A percentile compares a stretch with the other conserved stretches of the same genome.
phyloP scores from a whole-genome alignment of 345 rosid species.

The Citrus medica region DNA sequence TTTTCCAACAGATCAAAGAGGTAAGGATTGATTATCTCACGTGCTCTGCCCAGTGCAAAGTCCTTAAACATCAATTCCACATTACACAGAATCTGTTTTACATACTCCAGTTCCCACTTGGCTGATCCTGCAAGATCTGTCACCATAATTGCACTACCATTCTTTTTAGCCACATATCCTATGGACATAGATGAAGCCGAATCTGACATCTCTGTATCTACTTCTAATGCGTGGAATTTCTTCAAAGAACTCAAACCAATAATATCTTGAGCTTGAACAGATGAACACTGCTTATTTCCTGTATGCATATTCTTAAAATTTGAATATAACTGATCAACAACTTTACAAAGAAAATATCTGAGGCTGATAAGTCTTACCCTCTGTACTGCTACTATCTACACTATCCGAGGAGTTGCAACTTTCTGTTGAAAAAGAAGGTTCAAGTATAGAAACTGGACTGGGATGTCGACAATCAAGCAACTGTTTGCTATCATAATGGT shows the following conservation, averaged over 20 bases:
- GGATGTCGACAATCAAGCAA: constrained; percentile 43
- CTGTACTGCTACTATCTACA: constrained; percentile 38
- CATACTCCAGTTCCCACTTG: constrained; percentile 65
- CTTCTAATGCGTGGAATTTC: constrained; percentile 37
- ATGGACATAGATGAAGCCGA: constrained; percentile 62
- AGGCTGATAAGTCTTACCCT: constrained; percentile 34
- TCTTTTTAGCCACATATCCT: constrained; percentile 28
- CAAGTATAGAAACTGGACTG: constrained; percentile 75
- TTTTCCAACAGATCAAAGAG: constrained; percentile 70
- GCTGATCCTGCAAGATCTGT: constrained; percentile 22
- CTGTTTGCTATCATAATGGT: constrained; percentile 29
- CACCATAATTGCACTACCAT: constrained; percentile 1
- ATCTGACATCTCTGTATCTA: constrained; percentile 55
- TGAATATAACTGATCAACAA: background rate
- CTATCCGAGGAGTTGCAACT: constrained; percentile 67
- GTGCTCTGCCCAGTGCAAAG: constrained; percentile 45
- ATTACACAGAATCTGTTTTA: constrained; percentile 53
- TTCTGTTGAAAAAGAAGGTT: constrained; percentile 51
- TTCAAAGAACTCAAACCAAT: constrained; percentile 35
- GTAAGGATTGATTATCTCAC: constrained; percentile 47
- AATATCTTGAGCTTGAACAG: constrained; percentile 50
- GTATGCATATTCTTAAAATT: constrained; percentile 14
- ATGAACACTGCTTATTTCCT: constrained; percentile 54
- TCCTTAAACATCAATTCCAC: constrained; percentile 68
- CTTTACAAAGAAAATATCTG: background rate